Evolutionary conservation across 2,329 filamentous ascomycete species (phyloP).

Genomic region (Mollisia scopiformis): DNA sequence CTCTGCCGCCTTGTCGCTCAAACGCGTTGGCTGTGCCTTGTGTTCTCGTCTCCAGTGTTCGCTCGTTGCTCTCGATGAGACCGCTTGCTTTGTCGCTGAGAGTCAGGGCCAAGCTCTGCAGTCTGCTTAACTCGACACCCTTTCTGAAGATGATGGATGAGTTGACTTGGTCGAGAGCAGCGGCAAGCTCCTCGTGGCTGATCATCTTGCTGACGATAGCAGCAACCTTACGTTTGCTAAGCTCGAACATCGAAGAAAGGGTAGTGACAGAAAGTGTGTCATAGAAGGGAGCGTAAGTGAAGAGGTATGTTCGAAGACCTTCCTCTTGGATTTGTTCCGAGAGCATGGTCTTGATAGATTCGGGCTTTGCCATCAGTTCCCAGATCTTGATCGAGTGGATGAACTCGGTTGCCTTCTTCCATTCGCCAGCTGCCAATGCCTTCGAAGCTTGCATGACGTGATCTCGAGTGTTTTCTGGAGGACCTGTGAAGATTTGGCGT

Average conservation of each 20-base stretch:
- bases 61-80: conserved; percentile 96
- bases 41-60: conserved; percentile 94
- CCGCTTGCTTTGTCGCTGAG: conserved; percentile 95
- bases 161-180: conserved; percentile 96
- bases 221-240: conserved; percentile 86
- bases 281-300: conserved; percentile 99
- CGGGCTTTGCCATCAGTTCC: conserved; percentile 92
- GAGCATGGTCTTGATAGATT: conserved; percentile 96
- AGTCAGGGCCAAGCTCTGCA: conserved; percentile 93
- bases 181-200: conserved; percentile 95
- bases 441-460: conserved; percentile 99
- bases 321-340: conserved; percentile 98
- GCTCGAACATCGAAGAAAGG: conserved; percentile 92
- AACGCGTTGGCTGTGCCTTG: conserved; percentile 95
- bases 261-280: conserved; percentile 90
- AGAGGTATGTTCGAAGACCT: conserved; percentile 95
- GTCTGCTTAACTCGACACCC: conserved; percentile 94
- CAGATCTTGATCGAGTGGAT: conserved; percentile 99
- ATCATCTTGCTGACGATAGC: conserved; percentile 99
- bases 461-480: conserved; percentile 97
- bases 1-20: conserved; percentile 84
- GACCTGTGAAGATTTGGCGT: conserved; percentile 97
- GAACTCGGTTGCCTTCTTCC: conserved; percentile 94
- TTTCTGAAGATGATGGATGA: conserved; percentile 98
- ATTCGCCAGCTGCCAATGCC: conserved; percentile 93